Percentiles rank a stretch among this genome's conserved stretches.
These are phyloP conservation scores for Botrytis paeoniae DNA, from an alignment of 2,329 filamentous ascomycete genomes.

Conservation along the genomic window DNA sequence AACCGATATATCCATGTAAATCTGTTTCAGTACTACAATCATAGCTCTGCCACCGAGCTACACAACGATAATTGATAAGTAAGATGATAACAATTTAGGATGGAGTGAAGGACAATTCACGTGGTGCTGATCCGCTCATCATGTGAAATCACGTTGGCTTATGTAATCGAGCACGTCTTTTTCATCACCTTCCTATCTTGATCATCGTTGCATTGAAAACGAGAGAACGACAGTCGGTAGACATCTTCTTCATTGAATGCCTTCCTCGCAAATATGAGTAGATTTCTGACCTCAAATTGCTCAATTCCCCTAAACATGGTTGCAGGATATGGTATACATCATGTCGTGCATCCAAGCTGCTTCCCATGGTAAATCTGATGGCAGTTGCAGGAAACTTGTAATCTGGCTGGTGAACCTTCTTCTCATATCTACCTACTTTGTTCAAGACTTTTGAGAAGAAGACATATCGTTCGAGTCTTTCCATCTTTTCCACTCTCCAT, in stretches of 20 bases:
- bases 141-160: neutral
- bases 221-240: neutral
- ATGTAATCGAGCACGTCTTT: neutral
- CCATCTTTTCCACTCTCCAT: neutral
- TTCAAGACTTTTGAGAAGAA: neutral
- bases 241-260: neutral
- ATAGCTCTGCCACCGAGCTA: neutral
- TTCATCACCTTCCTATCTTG: conserved; percentile 8
- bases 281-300: neutral
- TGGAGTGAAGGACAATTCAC: neutral
- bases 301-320: neutral
- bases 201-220: neutral
- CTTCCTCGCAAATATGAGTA: neutral
- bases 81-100: neutral
- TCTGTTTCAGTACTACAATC: neutral
- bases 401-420: neutral
- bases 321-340: neutral
- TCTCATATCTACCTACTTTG: neutral
- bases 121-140: neutral
- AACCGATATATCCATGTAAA: neutral
- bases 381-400: neutral
- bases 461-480: neutral
- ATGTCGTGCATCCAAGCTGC: neutral
- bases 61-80: neutral
- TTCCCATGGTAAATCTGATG: neutral